These are phyloP conservation scores for Austroboletus novae-zelandiae DNA, from an alignment of 1,284 basidiomycete genomes.

Conservation along the genomic window DNA sequence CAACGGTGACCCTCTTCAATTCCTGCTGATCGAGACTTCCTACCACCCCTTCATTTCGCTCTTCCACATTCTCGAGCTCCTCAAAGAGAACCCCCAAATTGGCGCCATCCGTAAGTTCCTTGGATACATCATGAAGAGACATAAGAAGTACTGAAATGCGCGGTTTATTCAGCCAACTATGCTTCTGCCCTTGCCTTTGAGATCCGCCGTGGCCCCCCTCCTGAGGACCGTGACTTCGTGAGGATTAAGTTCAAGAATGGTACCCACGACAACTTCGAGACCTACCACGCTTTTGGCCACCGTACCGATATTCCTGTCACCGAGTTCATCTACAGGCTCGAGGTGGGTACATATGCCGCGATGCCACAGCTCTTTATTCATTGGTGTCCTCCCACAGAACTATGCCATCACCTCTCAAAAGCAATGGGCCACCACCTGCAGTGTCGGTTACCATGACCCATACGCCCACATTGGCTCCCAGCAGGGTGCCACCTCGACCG, in stretches of 20 bases:
- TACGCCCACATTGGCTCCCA: constrained; percentile 36
- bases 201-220: constrained; percentile 66
- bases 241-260: constrained; percentile 87
- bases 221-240: constrained; percentile 75
- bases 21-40: constrained; percentile 73
- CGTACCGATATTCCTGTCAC: constrained; percentile 69
- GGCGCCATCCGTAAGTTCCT: constrained; percentile 58
- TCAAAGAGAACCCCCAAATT: constrained; percentile 55
- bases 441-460: constrained; percentile 31
- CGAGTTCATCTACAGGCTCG: constrained; percentile 74
- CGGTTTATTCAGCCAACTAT: constrained; percentile 58
- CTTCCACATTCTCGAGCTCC: constrained; percentile 72
- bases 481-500: constrained; percentile 36
- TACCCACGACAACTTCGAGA: constrained; percentile 54
- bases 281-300: constrained; percentile 68
- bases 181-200: constrained; percentile 79
- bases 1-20: constrained; percentile 73
- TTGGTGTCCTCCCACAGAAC: constrained; percentile 37
- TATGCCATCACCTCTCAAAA: constrained; percentile 66
- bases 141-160: constrained; percentile 7
- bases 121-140: background rate
- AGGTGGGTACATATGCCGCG: constrained; percentile 65
- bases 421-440: constrained; percentile 65
- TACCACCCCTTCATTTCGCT: constrained; percentile 90
- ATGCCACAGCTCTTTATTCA: constrained; percentile 27